Conservation (phyloP, 73 alveolate genomes). For the Uronychia setigera region DNA sequence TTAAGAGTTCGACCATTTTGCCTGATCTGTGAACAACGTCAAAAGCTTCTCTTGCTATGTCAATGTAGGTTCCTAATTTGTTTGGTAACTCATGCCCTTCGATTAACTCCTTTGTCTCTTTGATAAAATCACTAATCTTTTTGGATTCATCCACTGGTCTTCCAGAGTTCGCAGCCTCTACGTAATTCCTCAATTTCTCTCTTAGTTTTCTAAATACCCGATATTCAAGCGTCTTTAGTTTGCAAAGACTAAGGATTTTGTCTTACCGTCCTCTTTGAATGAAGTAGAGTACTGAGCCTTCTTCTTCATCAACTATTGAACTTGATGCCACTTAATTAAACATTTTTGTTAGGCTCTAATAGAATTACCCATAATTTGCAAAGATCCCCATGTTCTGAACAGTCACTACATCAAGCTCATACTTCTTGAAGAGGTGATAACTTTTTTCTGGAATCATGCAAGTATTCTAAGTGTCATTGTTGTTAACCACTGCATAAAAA, state of each 20-base stretch:
- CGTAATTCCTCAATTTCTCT: constrained; percentile 79
- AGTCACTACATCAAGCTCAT: constrained; percentile 75
- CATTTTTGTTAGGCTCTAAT: constrained; percentile 53
- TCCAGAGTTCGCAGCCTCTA: background rate
- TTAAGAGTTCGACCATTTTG: background rate
- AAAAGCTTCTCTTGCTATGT: constrained; percentile 12
- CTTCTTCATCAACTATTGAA: constrained; percentile 82
- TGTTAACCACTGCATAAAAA: constrained; percentile 83
- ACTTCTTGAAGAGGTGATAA: constrained; percentile 64
- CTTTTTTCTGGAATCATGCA: constrained; percentile 74
- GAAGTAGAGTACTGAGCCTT: constrained; percentile 93
- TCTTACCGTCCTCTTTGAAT: constrained; percentile 30
- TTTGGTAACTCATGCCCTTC: constrained; percentile 5
- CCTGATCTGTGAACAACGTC: background rate
- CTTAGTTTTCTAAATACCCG: constrained; percentile 90
- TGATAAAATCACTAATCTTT: background rate
- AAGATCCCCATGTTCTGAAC: constrained; percentile 68
- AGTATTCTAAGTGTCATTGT: constrained; percentile 57
- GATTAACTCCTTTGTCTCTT: constrained; percentile 1
- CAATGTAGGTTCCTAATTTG: background rate
- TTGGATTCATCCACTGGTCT: background rate
- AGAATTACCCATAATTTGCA: constrained; percentile 67
- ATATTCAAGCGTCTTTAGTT: constrained; percentile 93
- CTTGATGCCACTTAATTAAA: constrained; percentile 73
- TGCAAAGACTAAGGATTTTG: constrained; percentile 71